Evolutionary conservation across 768 basidiomycete genomes (phyloP).

Genomic region (Mycena epipterygia): DNA sequence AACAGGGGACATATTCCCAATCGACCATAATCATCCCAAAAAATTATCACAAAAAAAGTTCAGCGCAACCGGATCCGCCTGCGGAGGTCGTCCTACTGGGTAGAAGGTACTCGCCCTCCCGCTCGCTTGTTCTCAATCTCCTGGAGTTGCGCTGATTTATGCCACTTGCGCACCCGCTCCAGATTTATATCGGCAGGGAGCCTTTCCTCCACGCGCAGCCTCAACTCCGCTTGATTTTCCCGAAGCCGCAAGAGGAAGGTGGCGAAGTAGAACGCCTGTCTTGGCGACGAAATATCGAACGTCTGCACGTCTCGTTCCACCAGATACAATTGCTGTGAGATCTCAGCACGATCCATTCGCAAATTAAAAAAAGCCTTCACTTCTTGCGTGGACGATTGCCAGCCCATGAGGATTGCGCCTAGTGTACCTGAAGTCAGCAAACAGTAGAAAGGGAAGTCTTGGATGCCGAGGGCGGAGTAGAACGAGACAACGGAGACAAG

Average conservation of each 20-base stretch:
- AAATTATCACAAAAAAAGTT: no score
- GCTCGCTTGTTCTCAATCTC: no score
- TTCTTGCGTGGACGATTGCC: constrained; percentile 2
- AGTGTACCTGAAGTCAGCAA: constrained; percentile 13
- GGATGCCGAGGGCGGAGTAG: not conserved
- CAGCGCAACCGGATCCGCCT: no score
- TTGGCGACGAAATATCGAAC: constrained; percentile 7
- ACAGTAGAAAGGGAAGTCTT: not conserved
- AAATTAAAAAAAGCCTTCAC: not conserved
- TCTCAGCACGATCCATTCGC: not conserved
- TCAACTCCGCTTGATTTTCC: not conserved
- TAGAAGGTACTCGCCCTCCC: no score
- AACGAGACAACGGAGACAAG: not conserved
- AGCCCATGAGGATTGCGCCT: not conserved
- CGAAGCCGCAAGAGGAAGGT: constrained; percentile 12
- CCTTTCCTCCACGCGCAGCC: no score
- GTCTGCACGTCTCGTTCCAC: not conserved
- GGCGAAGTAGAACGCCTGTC: not conserved
- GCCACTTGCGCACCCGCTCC: not conserved
- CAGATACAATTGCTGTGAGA: not conserved
- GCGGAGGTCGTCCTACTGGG: no score
- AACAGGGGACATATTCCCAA: no score
- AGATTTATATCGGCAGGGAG: no score
- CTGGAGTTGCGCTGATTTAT: not conserved
- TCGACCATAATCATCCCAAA: no score